Percentiles rank a stretch among this genome's conserved stretches.
Conservation (phyloP, 805 yeast species). For the Candida maltosa region DNA sequence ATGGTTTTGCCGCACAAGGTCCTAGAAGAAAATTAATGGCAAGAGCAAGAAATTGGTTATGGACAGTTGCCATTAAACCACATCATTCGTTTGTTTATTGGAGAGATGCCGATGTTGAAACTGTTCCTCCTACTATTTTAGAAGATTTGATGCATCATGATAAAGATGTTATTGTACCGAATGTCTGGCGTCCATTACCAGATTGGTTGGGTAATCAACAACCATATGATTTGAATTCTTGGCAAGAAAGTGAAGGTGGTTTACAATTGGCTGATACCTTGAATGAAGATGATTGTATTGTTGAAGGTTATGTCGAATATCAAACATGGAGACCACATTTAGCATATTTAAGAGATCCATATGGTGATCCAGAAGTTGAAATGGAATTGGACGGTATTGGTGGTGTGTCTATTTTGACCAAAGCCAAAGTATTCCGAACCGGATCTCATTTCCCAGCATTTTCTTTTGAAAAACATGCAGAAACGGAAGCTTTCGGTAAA, state of each 20-base stretch:
- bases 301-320: conserved; percentile 95
- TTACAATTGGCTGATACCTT: conserved; percentile 68
- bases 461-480: conserved; percentile 94
- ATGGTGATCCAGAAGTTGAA: conserved; percentile 91
- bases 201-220: conserved; percentile 84
- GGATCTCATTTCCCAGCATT: conserved; percentile 98
- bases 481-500: conserved; percentile 95
- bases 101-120: conserved; percentile 98
- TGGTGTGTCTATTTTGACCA: conserved; percentile 89
- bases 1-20: conserved; percentile 95
- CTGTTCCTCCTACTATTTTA: conserved; percentile 76
- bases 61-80: conserved; percentile 82
- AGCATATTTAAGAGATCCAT: conserved; percentile 91
- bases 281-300: conserved; percentile 93
- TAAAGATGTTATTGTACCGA: conserved; percentile 91
- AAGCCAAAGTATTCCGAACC: conserved; percentile 78
- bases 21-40: conserved; percentile 95
- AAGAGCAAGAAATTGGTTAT: conserved; percentile 90
- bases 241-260: conserved; percentile 86
- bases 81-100: conserved; percentile 95
- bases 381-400: conserved; percentile 96
- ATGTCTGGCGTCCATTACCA: conserved; percentile 87
- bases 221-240: conserved; percentile 80
- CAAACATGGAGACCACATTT: conserved; percentile 98
- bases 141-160: conserved; percentile 93